These are phyloP conservation scores for Mycena chlorophos DNA, from an alignment of 768 basidiomycete species.

Conservation along the genomic window DNA sequence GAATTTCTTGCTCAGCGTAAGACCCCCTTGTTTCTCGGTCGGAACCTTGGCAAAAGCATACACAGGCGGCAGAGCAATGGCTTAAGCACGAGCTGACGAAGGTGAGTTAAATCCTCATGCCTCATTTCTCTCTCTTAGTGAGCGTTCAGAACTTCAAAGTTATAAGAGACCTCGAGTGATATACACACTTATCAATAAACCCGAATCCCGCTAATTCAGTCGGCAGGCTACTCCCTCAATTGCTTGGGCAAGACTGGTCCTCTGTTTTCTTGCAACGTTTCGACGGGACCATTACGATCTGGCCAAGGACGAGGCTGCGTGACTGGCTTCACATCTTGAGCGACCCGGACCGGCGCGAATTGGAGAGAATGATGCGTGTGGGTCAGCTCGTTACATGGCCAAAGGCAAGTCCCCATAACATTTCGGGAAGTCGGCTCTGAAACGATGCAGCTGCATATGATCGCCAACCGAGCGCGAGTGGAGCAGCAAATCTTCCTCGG, in stretches of 20 bases:
- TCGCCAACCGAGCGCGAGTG: slow-evolving; percentile 84
- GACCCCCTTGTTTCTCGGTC: neutral
- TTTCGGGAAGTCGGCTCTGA: neutral
- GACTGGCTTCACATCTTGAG: slow-evolving; percentile 84
- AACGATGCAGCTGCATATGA: slow-evolving; percentile 76
- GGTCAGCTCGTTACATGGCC: slow-evolving; percentile 97
- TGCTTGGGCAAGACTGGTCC: slow-evolving; percentile 94
- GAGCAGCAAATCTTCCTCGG: slow-evolving; percentile 83
- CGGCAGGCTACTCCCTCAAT: slow-evolving; percentile 70
- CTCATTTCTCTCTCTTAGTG: neutral
- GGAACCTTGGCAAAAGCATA: neutral
- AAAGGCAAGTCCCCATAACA: slow-evolving; percentile 54
- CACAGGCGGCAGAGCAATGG: slow-evolving; percentile 78
- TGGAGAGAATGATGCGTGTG: slow-evolving; percentile 83
- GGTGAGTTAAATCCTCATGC: slow-evolving; percentile 56
- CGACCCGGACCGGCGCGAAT: slow-evolving; percentile 78
- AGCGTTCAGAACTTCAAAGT: slow-evolving; percentile 43
- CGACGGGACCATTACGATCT: slow-evolving; percentile 87
- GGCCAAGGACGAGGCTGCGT: slow-evolving; percentile 81
- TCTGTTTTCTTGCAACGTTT: slow-evolving; percentile 95
- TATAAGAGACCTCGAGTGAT: slow-evolving; percentile 92
- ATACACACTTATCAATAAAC: neutral
- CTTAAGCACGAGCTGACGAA: slow-evolving; percentile 94
- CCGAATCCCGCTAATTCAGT: neutral
- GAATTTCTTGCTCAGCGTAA: slow-evolving; percentile 81